These are phyloP conservation scores for Lolium multiflorum DNA, from an alignment of 176 grass and related monocot species.

Conservation along the genomic window DNA sequence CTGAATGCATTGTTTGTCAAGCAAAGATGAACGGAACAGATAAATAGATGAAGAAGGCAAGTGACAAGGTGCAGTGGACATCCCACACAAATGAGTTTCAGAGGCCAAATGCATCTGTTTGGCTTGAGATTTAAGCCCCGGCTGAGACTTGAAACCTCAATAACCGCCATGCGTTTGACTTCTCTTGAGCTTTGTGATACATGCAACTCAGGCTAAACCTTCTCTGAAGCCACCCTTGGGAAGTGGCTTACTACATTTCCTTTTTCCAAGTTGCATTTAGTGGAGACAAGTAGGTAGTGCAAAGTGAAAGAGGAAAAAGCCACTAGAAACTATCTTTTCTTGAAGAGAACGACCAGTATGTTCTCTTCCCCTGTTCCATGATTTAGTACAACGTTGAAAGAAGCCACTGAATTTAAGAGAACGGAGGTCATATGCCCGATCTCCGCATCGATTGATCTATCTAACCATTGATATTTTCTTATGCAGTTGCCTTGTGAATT, in stretches of 20 bases:
- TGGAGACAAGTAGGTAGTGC: slow-evolving; percentile 21
- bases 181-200: slow-evolving; percentile 42
- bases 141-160: slow-evolving; percentile 11
- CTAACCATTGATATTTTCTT: neutral
- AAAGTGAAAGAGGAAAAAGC: slow-evolving; percentile 14
- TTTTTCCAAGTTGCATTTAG: slow-evolving; percentile 38
- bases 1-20: neutral
- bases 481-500: neutral
- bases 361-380: too few relatives aligned
- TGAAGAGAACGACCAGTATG: neutral
- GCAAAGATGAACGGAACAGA: neutral
- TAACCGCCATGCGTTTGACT: slow-evolving; percentile 29
- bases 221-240: neutral
- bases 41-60: neutral
- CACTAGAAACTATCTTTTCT: neutral
- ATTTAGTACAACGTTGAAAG: too few relatives aligned
- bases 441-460: neutral
- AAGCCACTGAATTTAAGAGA: too few relatives aligned
- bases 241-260: neutral
- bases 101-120: slow-evolving; percentile 33
- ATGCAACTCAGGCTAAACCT: slow-evolving; percentile 27
- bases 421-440: too few relatives aligned
- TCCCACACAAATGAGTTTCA: slow-evolving; percentile 6
- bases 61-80: slow-evolving; percentile 31
- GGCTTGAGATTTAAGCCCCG: slow-evolving; percentile 31